Percentiles rank a stretch among this genome's conserved stretches.
phyloP scores from a whole-genome alignment of 208 protist species.

The Acanthamoeba castellanii region DNA sequence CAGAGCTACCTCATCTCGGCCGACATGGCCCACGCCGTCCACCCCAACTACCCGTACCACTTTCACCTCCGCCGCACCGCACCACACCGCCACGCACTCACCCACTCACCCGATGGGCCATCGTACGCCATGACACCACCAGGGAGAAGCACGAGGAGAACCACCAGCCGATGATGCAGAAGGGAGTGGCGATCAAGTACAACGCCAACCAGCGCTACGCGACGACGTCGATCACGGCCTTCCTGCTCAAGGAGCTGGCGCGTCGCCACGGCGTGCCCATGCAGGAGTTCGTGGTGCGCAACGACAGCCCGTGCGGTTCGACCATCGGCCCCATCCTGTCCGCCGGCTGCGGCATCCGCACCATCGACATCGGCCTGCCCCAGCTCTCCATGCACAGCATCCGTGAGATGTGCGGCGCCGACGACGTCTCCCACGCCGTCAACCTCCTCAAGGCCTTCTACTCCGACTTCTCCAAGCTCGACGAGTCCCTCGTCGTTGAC shows the following conservation, averaged over 20 bases:
- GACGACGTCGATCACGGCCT: constrained; percentile 93
- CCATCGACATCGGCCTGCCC: constrained; percentile 96
- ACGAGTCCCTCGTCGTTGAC: constrained; percentile 55
- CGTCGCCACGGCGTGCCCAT: constrained; percentile 81
- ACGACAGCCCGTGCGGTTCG: constrained; percentile 96
- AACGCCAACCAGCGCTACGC: constrained; percentile 97
- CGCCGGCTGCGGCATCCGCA: constrained; percentile 94
- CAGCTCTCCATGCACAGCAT: constrained; percentile 98
- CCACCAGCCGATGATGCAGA: constrained; percentile 94
- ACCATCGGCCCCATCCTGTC: constrained; percentile 98
- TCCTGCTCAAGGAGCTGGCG: constrained; percentile 92
- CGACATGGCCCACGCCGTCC: constrained; percentile 97
- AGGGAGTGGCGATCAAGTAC: constrained; percentile 96
- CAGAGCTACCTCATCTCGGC: constrained; percentile 96
- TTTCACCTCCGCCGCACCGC: background rate
- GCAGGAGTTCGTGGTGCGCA: constrained; percentile 95
- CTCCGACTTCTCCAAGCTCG: constrained; percentile 51
- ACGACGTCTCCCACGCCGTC: constrained; percentile 92
- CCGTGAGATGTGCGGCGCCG: constrained; percentile 95
- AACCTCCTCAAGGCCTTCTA: constrained; percentile 90
- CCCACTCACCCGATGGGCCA: background rate
- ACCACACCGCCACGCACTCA: background rate
- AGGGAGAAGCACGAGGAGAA: constrained; percentile 94
- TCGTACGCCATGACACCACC: background rate
- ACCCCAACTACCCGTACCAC: constrained; percentile 95